Evolutionary conservation across 148 eudicot genomes (phyloP).

Genomic region (Persicaria maculosa): DNA sequence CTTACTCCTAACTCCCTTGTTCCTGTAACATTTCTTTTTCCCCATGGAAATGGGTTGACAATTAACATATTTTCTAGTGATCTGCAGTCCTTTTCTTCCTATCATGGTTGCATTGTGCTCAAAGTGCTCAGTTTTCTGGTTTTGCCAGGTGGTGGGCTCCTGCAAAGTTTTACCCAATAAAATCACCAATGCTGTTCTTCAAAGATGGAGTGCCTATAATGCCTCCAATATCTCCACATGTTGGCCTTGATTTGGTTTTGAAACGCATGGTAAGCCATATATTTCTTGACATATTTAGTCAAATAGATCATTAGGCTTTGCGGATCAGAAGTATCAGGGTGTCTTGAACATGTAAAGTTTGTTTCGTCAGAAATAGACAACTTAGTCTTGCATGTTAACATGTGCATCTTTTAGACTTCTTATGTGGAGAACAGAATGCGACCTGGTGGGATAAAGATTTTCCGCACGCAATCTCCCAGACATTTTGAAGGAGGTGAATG

Average conservation of each 20-base stretch:
- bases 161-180: conserved; percentile 83
- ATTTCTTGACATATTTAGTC: background rate
- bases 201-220: conserved; percentile 54
- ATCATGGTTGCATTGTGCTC: background rate
- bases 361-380: background rate
- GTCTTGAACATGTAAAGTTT: background rate
- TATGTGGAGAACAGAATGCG: conserved; percentile 54
- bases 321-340: background rate
- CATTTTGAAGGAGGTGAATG: conserved; percentile 99
- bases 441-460: conserved; percentile 42
- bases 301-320: background rate
- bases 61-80: background rate
- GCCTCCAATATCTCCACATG: conserved; percentile 66
- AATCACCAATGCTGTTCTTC: conserved; percentile 90
- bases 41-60: background rate
- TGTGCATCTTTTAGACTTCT: conserved; percentile 30
- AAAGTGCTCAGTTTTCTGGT: conserved; percentile 2
- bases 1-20: background rate
- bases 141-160: conserved; percentile 94
- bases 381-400: background rate
- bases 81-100: background rate
- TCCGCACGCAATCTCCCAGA: conserved; percentile 90
- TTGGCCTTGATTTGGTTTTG: conserved; percentile 70
- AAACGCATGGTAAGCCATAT: conserved; percentile 55
- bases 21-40: background rate